Evolutionary conservation across 2,329 filamentous ascomycete species (phyloP), one percentile per base, ranked within the genome.

Genomic region (Seiridium cupressi): DNA sequence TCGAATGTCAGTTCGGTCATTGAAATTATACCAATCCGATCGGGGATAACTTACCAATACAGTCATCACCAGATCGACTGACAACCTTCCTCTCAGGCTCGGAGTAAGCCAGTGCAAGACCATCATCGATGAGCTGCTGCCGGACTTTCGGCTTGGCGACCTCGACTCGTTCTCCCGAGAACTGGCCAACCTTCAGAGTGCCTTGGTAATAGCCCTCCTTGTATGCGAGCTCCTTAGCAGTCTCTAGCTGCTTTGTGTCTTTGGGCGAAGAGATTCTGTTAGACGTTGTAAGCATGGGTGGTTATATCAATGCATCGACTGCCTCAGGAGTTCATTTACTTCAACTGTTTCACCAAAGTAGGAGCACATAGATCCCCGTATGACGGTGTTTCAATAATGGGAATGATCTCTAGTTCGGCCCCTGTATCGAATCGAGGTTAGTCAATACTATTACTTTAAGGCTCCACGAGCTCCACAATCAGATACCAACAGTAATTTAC

Each of bases 201-300:
- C 95, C 95, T 78, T 97, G 93, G 81, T 99, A 99, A 81, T 92
- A 98, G 13, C 93, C 95, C 72, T 97, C 93, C 77, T 95, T 97
- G 83, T 99, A 99, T 0, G 95, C 93, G 65, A 96, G 80, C 67
- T 98, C 94, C 79, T 99, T 99, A 51, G 95, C 95, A 75, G 97
- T 90, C 51, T 91, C 90, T 51, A 99, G 87, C 76, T 93, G 90
- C 73, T 91, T 95, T 42, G 89, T 85, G 72, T 99, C 95, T 77
- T 99, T 99, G 63, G 95, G 94, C 10, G 94, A 98, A 65, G 92
- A 89, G 72, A 99, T 99, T 83, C 18, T 26, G 18, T 26, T 26
- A 26, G 18, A 26, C 2, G 18, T 26, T 26, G 18, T 26, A 26
- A 26, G 18, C 18, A 26, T 26, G 18, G 18, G 18, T 26, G 18